Evolutionary conservation across 1,139 yeast genomes (phyloP), one percentile per base, ranked within the genome.

Genomic region (Kodamaea anthophila): DNA sequence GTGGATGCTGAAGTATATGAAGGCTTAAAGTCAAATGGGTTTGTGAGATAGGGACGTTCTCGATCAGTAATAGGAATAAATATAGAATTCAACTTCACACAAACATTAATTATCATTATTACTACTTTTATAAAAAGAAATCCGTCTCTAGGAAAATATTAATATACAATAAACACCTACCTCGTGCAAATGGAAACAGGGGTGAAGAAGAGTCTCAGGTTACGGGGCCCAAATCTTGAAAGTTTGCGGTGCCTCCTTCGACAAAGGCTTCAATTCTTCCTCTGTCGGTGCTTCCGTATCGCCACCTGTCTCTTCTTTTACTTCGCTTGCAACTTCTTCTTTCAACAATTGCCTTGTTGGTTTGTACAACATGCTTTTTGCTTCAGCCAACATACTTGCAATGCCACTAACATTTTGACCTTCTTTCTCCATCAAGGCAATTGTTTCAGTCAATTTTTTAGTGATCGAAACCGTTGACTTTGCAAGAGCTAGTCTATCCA

Each of bases 191-290:
- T 10, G 6, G 10, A 20, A 20, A 20, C 8, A 10, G n/a, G n/a
- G n/a, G n/a, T n/a, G n/a, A n/a, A n/a, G n/a, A n/a, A n/a, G n/a
- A n/a, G n/a, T n/a, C n/a, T 6, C 10, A 20, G 22, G 11, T 25
- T 46, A 65, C 21, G 72, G 72, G 26, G 82, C 83, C 97, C 97
- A 87, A 43, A 85, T 82, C 53, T 88, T 83, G 55, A 85, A 87
- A 21, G 78, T 62, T 53, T 83, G 93, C 3, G 96, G 96, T 10
- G 85, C 70, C 42, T 82, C 88, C 38, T 82, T 62, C 23, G 94
- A 83, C 29, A 85, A 66, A 6, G 95, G 95, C 47, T 78, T 77
- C 28, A 72, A 48, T 16, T 60, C 60, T 13, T 48, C 57, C 32
- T 43, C 49, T 29, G 41, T 37, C 9, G 38, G 28, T 13, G 18